Evolutionary conservation across 176 grass and related monocot genomes (phyloP), one percentile per base, ranked within the genome.

Genomic region (Bothriochloa decipiens): DNA sequence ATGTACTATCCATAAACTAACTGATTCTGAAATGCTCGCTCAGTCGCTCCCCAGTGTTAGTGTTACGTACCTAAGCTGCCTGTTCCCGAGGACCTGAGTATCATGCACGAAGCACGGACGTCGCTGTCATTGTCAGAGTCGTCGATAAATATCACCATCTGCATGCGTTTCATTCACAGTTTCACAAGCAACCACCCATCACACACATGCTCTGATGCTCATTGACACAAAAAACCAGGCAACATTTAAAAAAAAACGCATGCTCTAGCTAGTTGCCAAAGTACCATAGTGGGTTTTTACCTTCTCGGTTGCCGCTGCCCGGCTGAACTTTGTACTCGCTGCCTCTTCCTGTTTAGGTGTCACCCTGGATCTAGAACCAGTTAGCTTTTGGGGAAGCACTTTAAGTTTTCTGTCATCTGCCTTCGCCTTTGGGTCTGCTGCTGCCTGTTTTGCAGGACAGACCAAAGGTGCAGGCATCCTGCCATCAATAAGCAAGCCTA

Each of bases 101-200:
- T 70, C 68, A 91, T 80, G 79, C 75, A 89, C 13, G 89, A 85
- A 25, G 26, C 12, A 39, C 65, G 55, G 49, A 42, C 90, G 12
- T 82, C 76, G 63, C 73, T 88, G 10, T 93, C 95, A 55, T 83
- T 88, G 28, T 98, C 95, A 32, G 89, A 95, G 49, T 93, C 87
- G 33, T 93, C 87, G 55, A 98, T 70, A 68, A 83, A 62, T 72
- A 92, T 82, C 55, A 68, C 50, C 50, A 72, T 7, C 74, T 37
- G 65, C 85, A 91, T 93, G 93, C 18, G 52, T 22, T 55, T 55
- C 0, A 49, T 55, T 55, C 0, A 49, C 71, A 87, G 55, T 58
- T 61, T 26, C 36, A 74, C 63, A 86, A 80, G 57, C 61, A 80
- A 79, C 2, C 63, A 27, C 7, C 63, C 63, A 65, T 65, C 63